Base-by-base conservation (phyloP, 768 basidiomycete genomes). In the Steccherinum ochraceum region DNA sequence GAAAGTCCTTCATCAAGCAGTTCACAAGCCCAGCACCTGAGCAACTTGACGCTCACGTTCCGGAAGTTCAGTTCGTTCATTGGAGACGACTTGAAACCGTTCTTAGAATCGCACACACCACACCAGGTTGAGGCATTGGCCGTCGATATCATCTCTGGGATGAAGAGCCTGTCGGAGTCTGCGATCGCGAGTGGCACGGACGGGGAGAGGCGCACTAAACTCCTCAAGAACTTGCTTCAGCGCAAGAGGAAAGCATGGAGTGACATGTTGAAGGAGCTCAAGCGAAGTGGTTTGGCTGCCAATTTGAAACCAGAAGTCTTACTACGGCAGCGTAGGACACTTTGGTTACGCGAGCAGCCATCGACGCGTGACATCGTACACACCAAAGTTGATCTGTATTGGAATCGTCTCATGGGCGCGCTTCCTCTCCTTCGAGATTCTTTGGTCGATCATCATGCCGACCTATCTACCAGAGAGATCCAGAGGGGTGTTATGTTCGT, bases 181-280 rank as follows among this genome's bases (percentile, higher is more conserved):
- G 50, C 70, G 0, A 59, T 80, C 40, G 71, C 81, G 3, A 51
- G 64, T 13, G 71, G 72, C 16, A 63, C 71, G 27, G 65, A 69
- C 11, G 66, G 65, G 50, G 79, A 81, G 49, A 78, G 70, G 58
- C 80, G 73, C 53, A 78, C 69, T 52, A 89, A 81, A 69, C 78
- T 76, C 56, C 74, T 69, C 48, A 94, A 93, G 64, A 80, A 83
- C 19, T 67, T 97, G 10, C 72, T 88, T 39, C 78, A 80, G 3
- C 80, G 90, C 45, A 99, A 98, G 71, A 74, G 88, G 54, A 90
- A 89, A 61, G 93, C 93, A 0, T 92, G 86, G 80, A 84, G 86
- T 23, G 93, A 98, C 62, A 72, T 96, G 18, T 71, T 96, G 55
- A 95, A 93, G 66, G 92, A 93, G 61, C 70, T 96, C 48, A 89